Conservation (phyloP, 768 basidiomycete genomes). For the Sporobolomyces phaffii region DNA sequence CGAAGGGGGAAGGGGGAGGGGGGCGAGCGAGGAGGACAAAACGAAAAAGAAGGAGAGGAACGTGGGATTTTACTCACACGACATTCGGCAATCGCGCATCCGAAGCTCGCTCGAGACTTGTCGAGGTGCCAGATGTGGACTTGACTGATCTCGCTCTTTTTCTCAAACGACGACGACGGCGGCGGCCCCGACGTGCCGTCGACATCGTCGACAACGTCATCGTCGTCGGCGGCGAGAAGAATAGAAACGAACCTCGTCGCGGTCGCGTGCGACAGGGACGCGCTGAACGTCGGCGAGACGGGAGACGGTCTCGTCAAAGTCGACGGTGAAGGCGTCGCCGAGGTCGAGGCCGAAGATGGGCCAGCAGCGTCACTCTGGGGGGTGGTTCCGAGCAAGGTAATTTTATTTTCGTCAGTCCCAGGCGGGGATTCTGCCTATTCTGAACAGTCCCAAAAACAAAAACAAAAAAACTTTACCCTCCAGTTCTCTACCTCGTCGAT, state of each 20-base stretch:
- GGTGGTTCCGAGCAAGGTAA: too few species aligned
- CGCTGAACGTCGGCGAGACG: slow-evolving; percentile 1
- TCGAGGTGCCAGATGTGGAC: slow-evolving; percentile 27
- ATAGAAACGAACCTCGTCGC: not conserved
- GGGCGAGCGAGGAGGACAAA: not conserved
- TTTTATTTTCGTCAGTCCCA: too few species aligned
- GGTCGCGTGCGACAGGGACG: not conserved
- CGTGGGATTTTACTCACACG: not conserved
- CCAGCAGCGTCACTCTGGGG: too few species aligned
- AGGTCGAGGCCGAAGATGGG: too few species aligned
- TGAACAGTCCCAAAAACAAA: too few species aligned
- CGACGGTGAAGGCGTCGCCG: too few species aligned
- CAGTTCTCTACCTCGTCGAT: slow-evolving; percentile 13
- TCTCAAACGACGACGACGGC: too few species aligned
- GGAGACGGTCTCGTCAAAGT: too few species aligned
- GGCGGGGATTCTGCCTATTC: too few species aligned
- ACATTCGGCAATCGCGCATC: slow-evolving; percentile 10
- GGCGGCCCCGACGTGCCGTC: too few species aligned
- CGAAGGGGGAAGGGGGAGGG: too few species aligned
- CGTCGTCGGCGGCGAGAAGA: not conserved
- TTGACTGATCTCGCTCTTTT: not conserved
- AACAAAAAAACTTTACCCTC: not conserved
- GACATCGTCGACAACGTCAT: too few species aligned
- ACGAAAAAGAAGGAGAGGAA: not conserved
- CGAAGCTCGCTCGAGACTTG: slow-evolving; percentile 10